phyloP scores from a whole-genome alignment of 2,329 filamentous ascomycete species.

The Delphinella strobiligena region DNA sequence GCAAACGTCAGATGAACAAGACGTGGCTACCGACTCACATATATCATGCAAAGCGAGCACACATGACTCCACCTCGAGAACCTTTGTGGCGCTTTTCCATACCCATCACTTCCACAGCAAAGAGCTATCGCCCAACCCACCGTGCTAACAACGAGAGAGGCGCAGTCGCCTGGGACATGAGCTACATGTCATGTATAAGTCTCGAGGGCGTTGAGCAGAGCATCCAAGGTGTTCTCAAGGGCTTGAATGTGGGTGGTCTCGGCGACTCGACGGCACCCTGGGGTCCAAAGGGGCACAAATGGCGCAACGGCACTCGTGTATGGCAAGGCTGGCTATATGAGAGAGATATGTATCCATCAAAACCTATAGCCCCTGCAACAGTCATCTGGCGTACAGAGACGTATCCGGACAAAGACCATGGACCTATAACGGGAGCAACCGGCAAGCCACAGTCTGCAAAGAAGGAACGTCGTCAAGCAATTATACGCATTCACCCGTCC shows the following conservation, averaged over 20 bases:
- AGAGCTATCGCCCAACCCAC: constrained; percentile 80
- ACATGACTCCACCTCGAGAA: constrained; percentile 67
- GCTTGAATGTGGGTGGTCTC: constrained; percentile 46
- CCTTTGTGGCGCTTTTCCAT: constrained; percentile 86
- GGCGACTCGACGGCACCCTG: constrained; percentile 36
- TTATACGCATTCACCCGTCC: constrained; percentile 72
- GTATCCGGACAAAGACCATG: constrained; percentile 8
- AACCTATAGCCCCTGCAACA: constrained; percentile 56
- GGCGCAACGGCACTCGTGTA: constrained; percentile 51
- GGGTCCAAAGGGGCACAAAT: constrained; percentile 54
- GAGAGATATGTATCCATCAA: constrained; percentile 36
- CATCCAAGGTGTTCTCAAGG: constrained; percentile 53
- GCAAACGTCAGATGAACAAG: constrained; percentile 76
- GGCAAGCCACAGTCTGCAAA: neutral
- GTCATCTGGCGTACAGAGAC: constrained; percentile 58
- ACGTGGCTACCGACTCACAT: constrained; percentile 91
- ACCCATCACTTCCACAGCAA: constrained; percentile 74
- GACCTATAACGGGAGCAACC: neutral
- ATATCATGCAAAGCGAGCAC: constrained; percentile 85
- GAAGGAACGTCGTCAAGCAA: constrained; percentile 37
- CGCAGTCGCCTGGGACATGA: constrained; percentile 82
- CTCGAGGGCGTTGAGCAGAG: constrained; percentile 56
- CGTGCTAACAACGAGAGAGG: constrained; percentile 64
- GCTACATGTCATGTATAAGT: constrained; percentile 80
- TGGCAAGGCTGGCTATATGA: constrained; percentile 49